A percentile compares a stretch with the other conserved stretches of the same genome.
These are phyloP conservation scores for Hymenoscyphus repandus DNA, from an alignment of 2,329 filamentous ascomycete genomes.

Conservation along the genomic window DNA sequence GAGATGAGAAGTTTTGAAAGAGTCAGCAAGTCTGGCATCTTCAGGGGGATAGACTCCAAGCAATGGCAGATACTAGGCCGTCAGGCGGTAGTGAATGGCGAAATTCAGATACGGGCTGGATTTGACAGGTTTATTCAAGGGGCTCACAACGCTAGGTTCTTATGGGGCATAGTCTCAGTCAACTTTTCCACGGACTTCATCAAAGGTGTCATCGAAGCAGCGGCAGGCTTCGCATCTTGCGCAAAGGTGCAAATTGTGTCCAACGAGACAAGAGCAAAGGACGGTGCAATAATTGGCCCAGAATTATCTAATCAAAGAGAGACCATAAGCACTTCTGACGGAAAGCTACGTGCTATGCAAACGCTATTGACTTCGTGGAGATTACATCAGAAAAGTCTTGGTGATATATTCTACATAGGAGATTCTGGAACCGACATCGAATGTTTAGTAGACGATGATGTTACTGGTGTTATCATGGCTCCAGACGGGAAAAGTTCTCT, in stretches of 20 bases:
- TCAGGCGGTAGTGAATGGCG: slow-evolving; percentile 11
- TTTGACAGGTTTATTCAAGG: slow-evolving; percentile 16
- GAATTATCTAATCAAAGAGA: not conserved
- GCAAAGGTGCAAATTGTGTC: slow-evolving; percentile 14
- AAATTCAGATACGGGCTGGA: slow-evolving; percentile 18
- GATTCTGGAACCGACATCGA: slow-evolving; percentile 30
- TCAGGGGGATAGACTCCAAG: slow-evolving; percentile 15
- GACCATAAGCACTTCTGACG: slow-evolving; percentile 21
- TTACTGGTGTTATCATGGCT: slow-evolving; percentile 22
- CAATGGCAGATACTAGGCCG: slow-evolving; percentile 17
- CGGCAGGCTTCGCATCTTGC: not conserved
- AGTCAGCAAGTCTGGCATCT: slow-evolving; percentile 24
- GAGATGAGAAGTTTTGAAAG: slow-evolving; percentile 24
- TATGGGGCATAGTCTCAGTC: slow-evolving; percentile 25
- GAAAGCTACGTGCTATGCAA: slow-evolving; percentile 22
- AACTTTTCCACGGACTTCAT: slow-evolving; percentile 25
- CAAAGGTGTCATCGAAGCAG: slow-evolving; percentile 17
- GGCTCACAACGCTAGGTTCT: not conserved
- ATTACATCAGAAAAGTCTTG: not conserved
- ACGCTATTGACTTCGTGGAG: slow-evolving; percentile 12
- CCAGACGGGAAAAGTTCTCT: slow-evolving; percentile 15
- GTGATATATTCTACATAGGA: slow-evolving; percentile 25
- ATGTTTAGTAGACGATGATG: slow-evolving; percentile 22
- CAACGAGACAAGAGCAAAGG: slow-evolving; percentile 14
- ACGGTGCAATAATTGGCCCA: slow-evolving; percentile 17